phyloP scores from a whole-genome alignment of 2,329 filamentous ascomycete species.

The Balansia obtecta region DNA sequence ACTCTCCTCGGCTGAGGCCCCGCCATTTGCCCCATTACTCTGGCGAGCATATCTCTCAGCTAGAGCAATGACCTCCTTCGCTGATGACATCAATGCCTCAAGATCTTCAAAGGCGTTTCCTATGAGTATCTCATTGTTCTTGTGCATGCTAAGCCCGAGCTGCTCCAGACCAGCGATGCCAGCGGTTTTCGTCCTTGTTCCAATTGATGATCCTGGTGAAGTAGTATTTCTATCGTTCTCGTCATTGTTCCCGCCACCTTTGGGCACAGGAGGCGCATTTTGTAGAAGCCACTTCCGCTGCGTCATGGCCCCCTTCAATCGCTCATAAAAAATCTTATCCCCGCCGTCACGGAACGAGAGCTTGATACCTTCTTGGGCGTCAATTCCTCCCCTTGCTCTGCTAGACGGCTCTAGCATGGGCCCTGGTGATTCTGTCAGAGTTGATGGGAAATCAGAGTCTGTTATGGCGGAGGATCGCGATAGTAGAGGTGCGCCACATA shows the following conservation, averaged over 20 bases:
- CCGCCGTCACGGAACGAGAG: conserved; percentile 84
- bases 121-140: conserved; percentile 88
- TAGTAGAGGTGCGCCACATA: conserved; percentile 69
- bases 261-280: conserved; percentile 77
- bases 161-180: conserved; percentile 90
- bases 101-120: conserved; percentile 92
- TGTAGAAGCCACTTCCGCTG: conserved; percentile 94
- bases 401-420: conserved; percentile 40
- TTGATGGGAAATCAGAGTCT: conserved; percentile 23
- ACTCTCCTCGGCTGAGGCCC: conserved; percentile 56
- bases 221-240: conserved; percentile 21
- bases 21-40: conserved; percentile 43
- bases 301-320: conserved; percentile 74
- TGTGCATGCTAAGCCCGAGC: conserved; percentile 69
- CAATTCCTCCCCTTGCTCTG: conserved; percentile 25
- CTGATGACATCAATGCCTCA: conserved; percentile 92
- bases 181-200: conserved; percentile 45
- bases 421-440: conserved; percentile 64
- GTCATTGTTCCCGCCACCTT: conserved; percentile 30
- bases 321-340: conserved; percentile 80
- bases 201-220: conserved; percentile 13
- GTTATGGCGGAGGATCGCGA: conserved; percentile 31
- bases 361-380: conserved; percentile 67
- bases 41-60: conserved; percentile 78
- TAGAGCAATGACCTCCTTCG: conserved; percentile 88